phyloP scores from a whole-genome alignment of 208 protist species.

The Acanthamoeba royreba region DNA sequence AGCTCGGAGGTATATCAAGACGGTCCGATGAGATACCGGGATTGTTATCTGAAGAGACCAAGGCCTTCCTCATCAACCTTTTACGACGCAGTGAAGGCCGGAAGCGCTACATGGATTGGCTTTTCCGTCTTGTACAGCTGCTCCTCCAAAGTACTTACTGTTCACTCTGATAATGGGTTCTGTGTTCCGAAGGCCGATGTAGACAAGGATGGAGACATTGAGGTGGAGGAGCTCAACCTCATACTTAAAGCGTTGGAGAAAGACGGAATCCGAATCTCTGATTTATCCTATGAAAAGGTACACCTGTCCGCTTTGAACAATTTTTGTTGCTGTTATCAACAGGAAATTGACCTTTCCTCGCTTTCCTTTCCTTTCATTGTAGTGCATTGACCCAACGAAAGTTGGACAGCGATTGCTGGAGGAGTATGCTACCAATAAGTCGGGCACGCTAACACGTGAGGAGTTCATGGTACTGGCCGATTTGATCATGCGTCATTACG shows the following conservation, averaged over 20 bases:
- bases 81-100: background rate
- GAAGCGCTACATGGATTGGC: conserved; percentile 25
- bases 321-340: background rate
- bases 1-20: background rate
- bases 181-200: background rate
- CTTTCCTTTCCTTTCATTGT: background rate
- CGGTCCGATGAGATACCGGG: background rate
- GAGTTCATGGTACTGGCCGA: conserved; percentile 31
- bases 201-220: background rate
- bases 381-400: background rate
- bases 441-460: background rate
- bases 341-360: background rate
- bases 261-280: background rate
- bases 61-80: conserved; percentile 22
- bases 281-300: conserved; percentile 10
- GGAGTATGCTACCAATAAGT: conserved; percentile 11
- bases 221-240: conserved; percentile 18
- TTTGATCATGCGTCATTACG: conserved; percentile 21
- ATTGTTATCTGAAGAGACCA: background rate
- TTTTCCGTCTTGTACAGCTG: background rate
- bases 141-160: background rate
- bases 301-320: background rate
- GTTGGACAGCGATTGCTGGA: conserved; percentile 2
- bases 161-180: background rate
- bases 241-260: conserved; percentile 30